These are phyloP conservation scores for Lignosus rhinocerotis DNA, from an alignment of 1,284 basidiomycete genomes.

Conservation along the genomic window DNA sequence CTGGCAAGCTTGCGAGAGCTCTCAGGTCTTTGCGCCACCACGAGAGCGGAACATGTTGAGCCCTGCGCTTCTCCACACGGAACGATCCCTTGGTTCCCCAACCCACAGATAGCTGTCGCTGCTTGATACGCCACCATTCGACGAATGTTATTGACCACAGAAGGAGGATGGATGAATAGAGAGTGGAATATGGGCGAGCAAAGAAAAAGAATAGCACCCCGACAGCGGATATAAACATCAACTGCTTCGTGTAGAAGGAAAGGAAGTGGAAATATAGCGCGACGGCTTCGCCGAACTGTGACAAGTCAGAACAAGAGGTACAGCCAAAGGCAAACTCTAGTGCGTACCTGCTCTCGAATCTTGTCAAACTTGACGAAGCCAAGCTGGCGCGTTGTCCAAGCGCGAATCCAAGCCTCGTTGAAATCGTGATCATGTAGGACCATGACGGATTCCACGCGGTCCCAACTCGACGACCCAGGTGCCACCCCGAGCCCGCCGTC, in stretches of 20 bases:
- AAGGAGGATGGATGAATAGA: constrained; percentile 76
- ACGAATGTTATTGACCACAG: constrained; percentile 86
- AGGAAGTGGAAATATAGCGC: constrained; percentile 94
- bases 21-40: constrained; percentile 83
- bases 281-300: constrained; percentile 83
- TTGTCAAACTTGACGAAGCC: constrained; percentile 59
- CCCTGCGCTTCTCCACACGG: constrained; percentile 75
- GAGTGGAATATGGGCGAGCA: constrained; percentile 69
- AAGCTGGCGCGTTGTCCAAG: constrained; percentile 63
- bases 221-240: constrained; percentile 67
- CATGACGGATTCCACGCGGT: constrained; percentile 77
- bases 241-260: constrained; percentile 76
- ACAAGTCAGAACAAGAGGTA: constrained; percentile 4
- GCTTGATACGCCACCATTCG: constrained; percentile 86
- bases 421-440: constrained; percentile 82
- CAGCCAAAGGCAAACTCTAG: not conserved
- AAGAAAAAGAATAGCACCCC: constrained; percentile 66
- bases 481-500: constrained; percentile 83
- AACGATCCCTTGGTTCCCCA: constrained; percentile 81
- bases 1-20: constrained; percentile 74
- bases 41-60: constrained; percentile 60
- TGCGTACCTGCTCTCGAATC: constrained; percentile 58
- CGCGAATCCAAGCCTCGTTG: constrained; percentile 71
- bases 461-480: constrained; percentile 71
- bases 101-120: constrained; percentile 76